Conservation (phyloP, 2,329 filamentous ascomycete species). For the Ophiostoma novo-ulmi region DNA sequence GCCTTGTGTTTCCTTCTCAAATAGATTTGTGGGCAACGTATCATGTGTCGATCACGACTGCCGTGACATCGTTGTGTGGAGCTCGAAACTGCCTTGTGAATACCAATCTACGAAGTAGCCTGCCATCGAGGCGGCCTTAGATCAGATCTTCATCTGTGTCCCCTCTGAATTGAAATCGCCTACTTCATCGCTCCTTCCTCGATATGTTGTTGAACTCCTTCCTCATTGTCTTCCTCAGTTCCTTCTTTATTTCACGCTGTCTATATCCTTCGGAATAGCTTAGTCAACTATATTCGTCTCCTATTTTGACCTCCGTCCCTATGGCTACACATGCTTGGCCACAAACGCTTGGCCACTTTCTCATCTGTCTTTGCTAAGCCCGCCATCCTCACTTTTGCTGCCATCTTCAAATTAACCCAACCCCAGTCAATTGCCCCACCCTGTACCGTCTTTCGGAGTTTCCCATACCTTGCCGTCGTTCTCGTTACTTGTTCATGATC, state of each 20-base stretch:
- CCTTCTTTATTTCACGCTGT: neutral
- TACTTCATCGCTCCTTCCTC: neutral
- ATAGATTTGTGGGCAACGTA: neutral
- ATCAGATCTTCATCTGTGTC: neutral
- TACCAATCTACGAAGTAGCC: neutral
- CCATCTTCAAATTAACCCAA: neutral
- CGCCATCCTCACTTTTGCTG: neutral
- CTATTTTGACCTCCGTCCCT: neutral
- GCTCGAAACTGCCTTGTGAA: slow-evolving; percentile 6
- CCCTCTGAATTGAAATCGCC: neutral
- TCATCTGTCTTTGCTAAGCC: neutral
- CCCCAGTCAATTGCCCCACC: slow-evolving; percentile 3
- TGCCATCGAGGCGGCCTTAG: neutral
- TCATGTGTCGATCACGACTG: slow-evolving; percentile 11
- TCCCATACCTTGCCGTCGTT: neutral
- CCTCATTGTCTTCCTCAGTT: neutral
- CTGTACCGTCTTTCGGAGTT: slow-evolving; percentile 17
- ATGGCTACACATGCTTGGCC: neutral
- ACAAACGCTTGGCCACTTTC: neutral
- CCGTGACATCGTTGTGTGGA: neutral
- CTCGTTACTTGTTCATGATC: neutral
- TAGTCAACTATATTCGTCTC: neutral
- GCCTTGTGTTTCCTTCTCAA: slow-evolving; percentile 4
- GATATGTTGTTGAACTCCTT: neutral
- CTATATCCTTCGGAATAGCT: neutral